Conservation (phyloP, 2,329 filamentous ascomycete species). For the Phialemonium atrogriseum region DNA sequence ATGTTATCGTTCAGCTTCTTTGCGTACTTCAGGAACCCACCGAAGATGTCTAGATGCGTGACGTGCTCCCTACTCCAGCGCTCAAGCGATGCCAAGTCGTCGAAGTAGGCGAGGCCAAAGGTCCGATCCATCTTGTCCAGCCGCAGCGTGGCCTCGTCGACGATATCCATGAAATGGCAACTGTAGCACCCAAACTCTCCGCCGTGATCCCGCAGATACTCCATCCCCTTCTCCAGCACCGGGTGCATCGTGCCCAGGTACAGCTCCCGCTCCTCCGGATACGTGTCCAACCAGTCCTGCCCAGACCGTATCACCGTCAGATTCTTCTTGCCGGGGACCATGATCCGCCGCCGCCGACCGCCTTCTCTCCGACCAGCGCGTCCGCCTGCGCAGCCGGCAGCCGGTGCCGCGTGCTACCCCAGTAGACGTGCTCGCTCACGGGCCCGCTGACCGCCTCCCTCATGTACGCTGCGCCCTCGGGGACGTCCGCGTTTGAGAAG, state of each 20-base stretch:
- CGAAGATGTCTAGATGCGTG: constrained; percentile 32
- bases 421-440: constrained; percentile 34
- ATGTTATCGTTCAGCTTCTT: constrained; percentile 25
- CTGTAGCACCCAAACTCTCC: constrained; percentile 32
- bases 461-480: constrained; percentile 33
- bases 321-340: constrained; percentile 28
- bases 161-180: constrained; percentile 33
- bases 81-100: constrained; percentile 29
- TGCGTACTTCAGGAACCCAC: constrained; percentile 28
- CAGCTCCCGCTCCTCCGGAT: constrained; percentile 29
- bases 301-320: constrained; percentile 34
- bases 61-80: constrained; percentile 28
- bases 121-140: constrained; percentile 22
- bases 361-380: constrained; percentile 18
- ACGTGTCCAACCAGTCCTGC: constrained; percentile 33
- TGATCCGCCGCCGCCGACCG: constrained; percentile 11
- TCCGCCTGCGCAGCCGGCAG: constrained; percentile 29
- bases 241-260: constrained; percentile 37
- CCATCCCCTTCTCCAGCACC: constrained; percentile 32
- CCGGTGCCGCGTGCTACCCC: constrained; percentile 37
- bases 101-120: constrained; percentile 32
- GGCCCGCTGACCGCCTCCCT: constrained; percentile 24
- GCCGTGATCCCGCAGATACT: constrained; percentile 33
- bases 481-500: constrained; percentile 25
- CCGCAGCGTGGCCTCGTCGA: constrained; percentile 16